Percentiles rank a stretch among this genome's conserved stretches.
These are phyloP conservation scores for Scheffersomyces cryptocercus DNA, from an alignment of 1,139 yeast genomes.

Conservation along the genomic window DNA sequence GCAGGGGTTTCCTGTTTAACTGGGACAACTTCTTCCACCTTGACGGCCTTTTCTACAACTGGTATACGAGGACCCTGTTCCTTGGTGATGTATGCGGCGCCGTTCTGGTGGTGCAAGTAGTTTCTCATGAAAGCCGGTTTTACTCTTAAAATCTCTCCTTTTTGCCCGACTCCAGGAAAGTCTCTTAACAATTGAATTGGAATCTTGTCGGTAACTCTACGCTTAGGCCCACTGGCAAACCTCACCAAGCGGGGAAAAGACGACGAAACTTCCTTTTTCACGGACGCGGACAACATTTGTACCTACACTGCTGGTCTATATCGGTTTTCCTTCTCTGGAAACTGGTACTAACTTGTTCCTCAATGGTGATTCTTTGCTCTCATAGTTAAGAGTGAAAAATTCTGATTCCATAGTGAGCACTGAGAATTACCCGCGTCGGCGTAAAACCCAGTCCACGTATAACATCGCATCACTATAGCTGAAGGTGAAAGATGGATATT, in stretches of 20 bases:
- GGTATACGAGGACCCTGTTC: constrained; percentile 62
- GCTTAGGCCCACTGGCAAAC: constrained; percentile 11
- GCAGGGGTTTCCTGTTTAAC: constrained; percentile 6
- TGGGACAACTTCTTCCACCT: constrained; percentile 10
- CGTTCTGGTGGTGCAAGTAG: constrained; percentile 65
- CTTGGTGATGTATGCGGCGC: constrained; percentile 66
- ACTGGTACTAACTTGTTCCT: no score
- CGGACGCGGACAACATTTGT: constrained; percentile 5
- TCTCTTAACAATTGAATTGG: constrained; percentile 73
- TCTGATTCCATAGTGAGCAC: constrained; percentile 1
- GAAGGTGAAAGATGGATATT: no score
- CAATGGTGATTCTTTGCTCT: no score
- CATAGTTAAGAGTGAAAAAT: constrained; percentile 1
- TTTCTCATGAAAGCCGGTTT: constrained; percentile 84
- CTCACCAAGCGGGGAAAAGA: constrained; percentile 12
- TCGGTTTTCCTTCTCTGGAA: no score
- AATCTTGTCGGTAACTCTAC: constrained; percentile 39
- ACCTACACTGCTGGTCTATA: no score
- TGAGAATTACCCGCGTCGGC: constrained; percentile 3
- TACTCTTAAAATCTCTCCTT: constrained; percentile 77
- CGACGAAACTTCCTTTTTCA: constrained; percentile 6
- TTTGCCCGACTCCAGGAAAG: constrained; percentile 58
- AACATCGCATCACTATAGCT: constrained; percentile 1
- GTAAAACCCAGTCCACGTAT: background rate
- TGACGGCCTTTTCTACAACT: constrained; percentile 43